Percentiles rank a stretch among this genome's conserved stretches.
Evolutionary conservation across 371 early-diverging fungal genomes (phyloP).

Genomic region (Parasitella parasitica): DNA sequence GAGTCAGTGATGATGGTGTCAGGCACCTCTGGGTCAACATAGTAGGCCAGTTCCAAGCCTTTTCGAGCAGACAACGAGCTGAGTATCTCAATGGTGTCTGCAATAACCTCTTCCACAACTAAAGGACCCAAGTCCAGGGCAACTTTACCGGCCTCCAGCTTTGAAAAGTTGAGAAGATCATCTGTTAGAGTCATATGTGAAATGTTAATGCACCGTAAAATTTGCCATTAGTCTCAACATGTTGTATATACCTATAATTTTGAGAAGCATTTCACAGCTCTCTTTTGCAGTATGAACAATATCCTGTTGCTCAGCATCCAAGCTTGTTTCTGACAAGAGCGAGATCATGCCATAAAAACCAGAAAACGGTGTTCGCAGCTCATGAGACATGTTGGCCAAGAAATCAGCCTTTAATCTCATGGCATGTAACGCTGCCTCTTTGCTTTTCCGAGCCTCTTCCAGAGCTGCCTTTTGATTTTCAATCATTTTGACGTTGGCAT

Average conservation of each 20-base stretch:
- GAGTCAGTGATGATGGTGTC: slow-evolving; percentile 40
- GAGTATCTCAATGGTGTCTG: slow-evolving; percentile 54
- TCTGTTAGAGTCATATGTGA: slow-evolving; percentile 12
- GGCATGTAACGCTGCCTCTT: slow-evolving; percentile 50
- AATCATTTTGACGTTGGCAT: slow-evolving; percentile 50
- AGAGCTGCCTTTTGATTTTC: slow-evolving; percentile 50
- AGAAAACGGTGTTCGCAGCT: slow-evolving; percentile 58
- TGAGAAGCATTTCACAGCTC: slow-evolving; percentile 56
- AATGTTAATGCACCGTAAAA: background rate
- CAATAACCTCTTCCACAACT: slow-evolving; percentile 56
- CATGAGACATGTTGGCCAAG: slow-evolving; percentile 67
- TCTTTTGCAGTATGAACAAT: slow-evolving; percentile 61
- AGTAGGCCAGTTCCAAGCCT: slow-evolving; percentile 51
- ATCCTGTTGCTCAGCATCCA: slow-evolving; percentile 61
- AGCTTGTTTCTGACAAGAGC: slow-evolving; percentile 50
- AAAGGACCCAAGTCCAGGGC: slow-evolving; percentile 49
- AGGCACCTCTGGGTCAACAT: slow-evolving; percentile 51
- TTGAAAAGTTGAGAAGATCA: slow-evolving; percentile 54
- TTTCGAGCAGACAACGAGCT: slow-evolving; percentile 52
- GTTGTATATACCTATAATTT: slow-evolving; percentile 53
- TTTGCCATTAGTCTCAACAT: too few species aligned
- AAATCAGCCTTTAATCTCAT: slow-evolving; percentile 56
- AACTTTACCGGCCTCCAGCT: slow-evolving; percentile 54
- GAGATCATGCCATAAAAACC: slow-evolving; percentile 68
- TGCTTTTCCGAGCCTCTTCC: slow-evolving; percentile 52